Conservation (phyloP, 305 asterid genomes). For the Fraxinus nigra region DNA sequence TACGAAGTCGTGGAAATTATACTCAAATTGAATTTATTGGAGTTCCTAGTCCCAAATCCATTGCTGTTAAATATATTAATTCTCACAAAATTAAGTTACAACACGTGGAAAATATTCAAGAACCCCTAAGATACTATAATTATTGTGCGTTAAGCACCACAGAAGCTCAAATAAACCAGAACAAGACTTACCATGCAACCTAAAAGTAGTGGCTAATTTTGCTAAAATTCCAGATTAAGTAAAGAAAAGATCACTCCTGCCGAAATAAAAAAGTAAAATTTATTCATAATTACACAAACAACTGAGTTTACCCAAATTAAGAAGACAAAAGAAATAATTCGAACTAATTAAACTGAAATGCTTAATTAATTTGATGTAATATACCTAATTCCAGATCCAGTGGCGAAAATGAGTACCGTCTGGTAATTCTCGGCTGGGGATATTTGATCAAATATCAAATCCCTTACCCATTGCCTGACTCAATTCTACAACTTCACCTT, state of each 20-base stretch:
- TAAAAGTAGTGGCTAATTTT: background rate
- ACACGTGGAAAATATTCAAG: background rate
- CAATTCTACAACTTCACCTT: constrained; percentile 75
- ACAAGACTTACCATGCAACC: background rate
- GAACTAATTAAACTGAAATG: background rate
- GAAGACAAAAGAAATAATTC: background rate
- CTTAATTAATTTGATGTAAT: background rate
- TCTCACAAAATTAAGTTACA: background rate
- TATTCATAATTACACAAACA: background rate
- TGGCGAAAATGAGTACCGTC: constrained; percentile 77
- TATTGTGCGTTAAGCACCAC: background rate
- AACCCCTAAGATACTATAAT: background rate
- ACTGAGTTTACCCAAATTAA: background rate
- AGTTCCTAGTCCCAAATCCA: background rate
- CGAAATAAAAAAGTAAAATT: background rate
- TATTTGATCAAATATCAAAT: constrained; percentile 50
- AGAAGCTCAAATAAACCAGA: background rate
- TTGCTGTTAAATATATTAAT: background rate
- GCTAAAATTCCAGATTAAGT: background rate
- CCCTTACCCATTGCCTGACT: constrained; percentile 71
- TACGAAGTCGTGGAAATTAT: background rate
- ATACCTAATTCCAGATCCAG: constrained; percentile 90
- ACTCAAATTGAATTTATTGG: background rate
- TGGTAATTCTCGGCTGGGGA: constrained; percentile 59
- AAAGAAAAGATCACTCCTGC: background rate